Percentiles rank a stretch among this genome's conserved stretches.
These are phyloP conservation scores for Coniochaeta pulveracea DNA, from an alignment of 2,329 filamentous ascomycete species.

Conservation along the genomic window DNA sequence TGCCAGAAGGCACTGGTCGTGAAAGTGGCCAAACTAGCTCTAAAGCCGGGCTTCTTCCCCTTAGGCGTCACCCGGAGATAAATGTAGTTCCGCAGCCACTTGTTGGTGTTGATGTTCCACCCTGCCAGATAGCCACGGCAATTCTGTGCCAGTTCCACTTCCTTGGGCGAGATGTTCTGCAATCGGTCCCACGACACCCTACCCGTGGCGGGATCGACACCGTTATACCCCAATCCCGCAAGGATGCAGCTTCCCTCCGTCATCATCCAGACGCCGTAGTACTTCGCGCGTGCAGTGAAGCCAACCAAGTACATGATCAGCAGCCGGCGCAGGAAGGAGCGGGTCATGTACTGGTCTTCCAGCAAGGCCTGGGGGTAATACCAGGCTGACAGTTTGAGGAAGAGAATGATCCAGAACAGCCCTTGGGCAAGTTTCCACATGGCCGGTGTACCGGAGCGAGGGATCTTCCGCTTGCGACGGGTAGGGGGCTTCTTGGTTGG, in stretches of 20 bases:
- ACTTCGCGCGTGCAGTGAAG: slow-evolving; percentile 76
- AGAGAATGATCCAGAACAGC: slow-evolving; percentile 67
- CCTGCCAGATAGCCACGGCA: slow-evolving; percentile 80
- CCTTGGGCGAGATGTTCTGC: slow-evolving; percentile 78
- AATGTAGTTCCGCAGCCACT: slow-evolving; percentile 91
- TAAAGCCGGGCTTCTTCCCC: slow-evolving; percentile 92
- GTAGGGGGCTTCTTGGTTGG: slow-evolving; percentile 77
- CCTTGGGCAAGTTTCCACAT: slow-evolving; percentile 64
- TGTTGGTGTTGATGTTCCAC: slow-evolving; percentile 99
- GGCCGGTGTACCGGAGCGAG: slow-evolving; percentile 79
- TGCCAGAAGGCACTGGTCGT: slow-evolving; percentile 95
- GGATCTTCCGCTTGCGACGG: slow-evolving; percentile 83
- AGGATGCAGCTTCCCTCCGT: slow-evolving; percentile 93
- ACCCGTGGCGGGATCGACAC: slow-evolving; percentile 73
- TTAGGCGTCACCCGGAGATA: slow-evolving; percentile 91
- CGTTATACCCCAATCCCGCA: slow-evolving; percentile 87
- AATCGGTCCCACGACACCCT: slow-evolving; percentile 84
- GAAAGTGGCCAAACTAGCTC: slow-evolving; percentile 89
- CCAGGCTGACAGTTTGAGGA: slow-evolving; percentile 58
- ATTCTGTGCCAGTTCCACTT: slow-evolving; percentile 85
- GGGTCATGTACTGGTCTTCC: slow-evolving; percentile 52
- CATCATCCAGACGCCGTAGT: slow-evolving; percentile 91
- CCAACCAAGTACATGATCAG: slow-evolving; percentile 77
- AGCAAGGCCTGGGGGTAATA: slow-evolving; percentile 57
- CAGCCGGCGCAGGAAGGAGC: slow-evolving; percentile 60